Evolutionary conservation across 225 moss, liverwort and hornwort genomes (phyloP).

Genomic region (Takakia lepidozioides): DNA sequence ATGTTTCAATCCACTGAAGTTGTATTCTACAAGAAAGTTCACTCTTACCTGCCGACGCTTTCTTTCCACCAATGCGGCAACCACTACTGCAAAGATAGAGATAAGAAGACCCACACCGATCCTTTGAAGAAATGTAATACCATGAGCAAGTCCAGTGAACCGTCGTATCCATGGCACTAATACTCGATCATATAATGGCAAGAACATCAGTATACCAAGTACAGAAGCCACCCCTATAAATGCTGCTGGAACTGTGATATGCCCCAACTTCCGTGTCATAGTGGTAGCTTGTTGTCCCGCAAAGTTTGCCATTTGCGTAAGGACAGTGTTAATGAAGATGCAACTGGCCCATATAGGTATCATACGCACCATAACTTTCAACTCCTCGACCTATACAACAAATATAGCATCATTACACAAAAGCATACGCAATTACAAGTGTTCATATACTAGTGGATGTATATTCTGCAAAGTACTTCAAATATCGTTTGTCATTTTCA

Average conservation of each 20-base stretch:
- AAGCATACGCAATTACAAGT: too few species aligned
- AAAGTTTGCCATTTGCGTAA: constrained; percentile 11
- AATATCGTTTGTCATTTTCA: too few species aligned
- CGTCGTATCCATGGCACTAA: constrained; percentile 6
- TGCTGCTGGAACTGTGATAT: constrained; percentile 9
- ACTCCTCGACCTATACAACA: constrained; percentile 18
- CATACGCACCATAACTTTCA: constrained; percentile 15
- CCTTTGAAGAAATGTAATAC: constrained; percentile 9
- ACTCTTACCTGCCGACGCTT: constrained; percentile 2
- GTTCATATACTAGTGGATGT: too few species aligned
- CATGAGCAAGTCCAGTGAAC: constrained; percentile 5
- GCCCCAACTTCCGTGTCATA: constrained; percentile 17
- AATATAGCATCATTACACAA: too few species aligned
- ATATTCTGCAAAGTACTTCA: too few species aligned
- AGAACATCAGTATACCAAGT: constrained; percentile 1
- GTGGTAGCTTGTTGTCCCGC: constrained; percentile 6
- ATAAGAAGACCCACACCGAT: constrained; percentile 9
- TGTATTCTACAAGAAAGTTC: too few species aligned
- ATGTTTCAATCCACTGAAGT: too few species aligned
- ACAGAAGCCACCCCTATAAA: constrained; percentile 2
- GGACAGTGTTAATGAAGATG: constrained; percentile 14
- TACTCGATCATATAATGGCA: constrained; percentile 13
- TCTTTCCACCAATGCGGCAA: constrained; percentile 14
- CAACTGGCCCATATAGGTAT: constrained; percentile 9
- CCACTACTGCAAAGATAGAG: constrained; percentile 8